phyloP scores from a whole-genome alignment of 305 asterid genomes.

The Fraxinus nigra region DNA sequence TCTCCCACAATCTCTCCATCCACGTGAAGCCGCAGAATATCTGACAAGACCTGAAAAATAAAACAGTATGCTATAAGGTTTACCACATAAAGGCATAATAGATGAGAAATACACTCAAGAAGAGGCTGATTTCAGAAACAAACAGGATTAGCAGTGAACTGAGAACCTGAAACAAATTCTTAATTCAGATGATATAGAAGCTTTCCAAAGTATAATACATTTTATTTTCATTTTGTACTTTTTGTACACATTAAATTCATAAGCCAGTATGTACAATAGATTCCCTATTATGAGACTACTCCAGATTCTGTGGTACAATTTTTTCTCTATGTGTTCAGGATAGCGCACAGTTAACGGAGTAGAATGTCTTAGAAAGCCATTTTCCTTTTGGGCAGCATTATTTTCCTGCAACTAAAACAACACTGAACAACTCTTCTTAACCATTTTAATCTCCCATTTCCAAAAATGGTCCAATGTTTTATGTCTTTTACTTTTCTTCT shows the following conservation, averaged over 20 bases:
- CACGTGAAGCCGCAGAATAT: conserved; percentile 53
- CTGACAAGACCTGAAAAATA: conserved; percentile 48
- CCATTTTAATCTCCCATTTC: not conserved
- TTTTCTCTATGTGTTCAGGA: conserved; percentile 4
- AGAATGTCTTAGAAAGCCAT: not conserved
- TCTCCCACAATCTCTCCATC: conserved; percentile 69
- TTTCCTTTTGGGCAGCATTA: not conserved
- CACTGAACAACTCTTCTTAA: not conserved
- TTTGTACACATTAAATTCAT: not conserved
- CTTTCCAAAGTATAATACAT: not conserved
- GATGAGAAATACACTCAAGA: conserved; percentile 8
- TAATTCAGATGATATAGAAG: not conserved
- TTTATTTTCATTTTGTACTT: not conserved
- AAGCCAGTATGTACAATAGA: not conserved
- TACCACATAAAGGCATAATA: conserved; percentile 20
- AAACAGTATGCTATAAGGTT: conserved; percentile 20
- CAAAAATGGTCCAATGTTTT: not conserved
- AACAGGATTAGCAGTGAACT: not conserved
- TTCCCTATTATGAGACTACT: not conserved
- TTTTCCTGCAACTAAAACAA: not conserved
- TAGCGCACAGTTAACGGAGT: not conserved
- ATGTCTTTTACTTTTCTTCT: not conserved
- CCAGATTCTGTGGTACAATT: not conserved
- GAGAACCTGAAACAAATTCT: not conserved
- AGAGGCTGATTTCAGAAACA: not conserved